Evolutionary conservation across 2,329 filamentous ascomycete species (phyloP).

Genomic region (Ophiobolus disseminans): DNA sequence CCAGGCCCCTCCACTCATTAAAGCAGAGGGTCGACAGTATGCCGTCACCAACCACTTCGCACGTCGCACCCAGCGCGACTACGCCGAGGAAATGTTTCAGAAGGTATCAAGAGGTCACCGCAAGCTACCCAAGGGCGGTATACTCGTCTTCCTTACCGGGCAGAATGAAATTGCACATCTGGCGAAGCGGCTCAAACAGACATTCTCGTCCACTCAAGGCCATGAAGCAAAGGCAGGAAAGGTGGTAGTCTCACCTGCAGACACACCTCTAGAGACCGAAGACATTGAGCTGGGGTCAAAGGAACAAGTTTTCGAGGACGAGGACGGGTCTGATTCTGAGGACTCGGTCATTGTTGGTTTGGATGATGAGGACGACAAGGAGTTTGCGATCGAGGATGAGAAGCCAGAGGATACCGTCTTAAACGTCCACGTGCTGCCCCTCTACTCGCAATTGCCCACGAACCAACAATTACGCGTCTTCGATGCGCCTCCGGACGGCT

Average conservation of each 20-base stretch:
- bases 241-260: constrained; percentile 76
- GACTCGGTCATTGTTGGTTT: constrained; percentile 68
- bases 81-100: constrained; percentile 85
- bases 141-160: constrained; percentile 93
- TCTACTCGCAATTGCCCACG: constrained; percentile 91
- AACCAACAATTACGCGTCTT: constrained; percentile 92
- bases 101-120: constrained; percentile 88
- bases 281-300: constrained; percentile 79
- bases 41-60: constrained; percentile 90
- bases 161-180: constrained; percentile 88
- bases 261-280: constrained; percentile 81
- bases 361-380: constrained; percentile 68
- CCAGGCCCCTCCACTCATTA: constrained; percentile 78
- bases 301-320: constrained; percentile 50
- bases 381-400: constrained; percentile 67
- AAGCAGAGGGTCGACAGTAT: constrained; percentile 91
- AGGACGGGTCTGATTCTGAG: constrained; percentile 59
- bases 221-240: constrained; percentile 63
- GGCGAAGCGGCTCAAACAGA: constrained; percentile 77
- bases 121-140: constrained; percentile 87
- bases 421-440: constrained; percentile 86
- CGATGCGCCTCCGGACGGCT: constrained; percentile 80
- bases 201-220: constrained; percentile 63
- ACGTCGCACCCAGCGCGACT: constrained; percentile 81
- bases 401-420: constrained; percentile 67